Base-by-base conservation (phyloP, 257 asterid genomes). In the Primulina huaijiensis region DNA sequence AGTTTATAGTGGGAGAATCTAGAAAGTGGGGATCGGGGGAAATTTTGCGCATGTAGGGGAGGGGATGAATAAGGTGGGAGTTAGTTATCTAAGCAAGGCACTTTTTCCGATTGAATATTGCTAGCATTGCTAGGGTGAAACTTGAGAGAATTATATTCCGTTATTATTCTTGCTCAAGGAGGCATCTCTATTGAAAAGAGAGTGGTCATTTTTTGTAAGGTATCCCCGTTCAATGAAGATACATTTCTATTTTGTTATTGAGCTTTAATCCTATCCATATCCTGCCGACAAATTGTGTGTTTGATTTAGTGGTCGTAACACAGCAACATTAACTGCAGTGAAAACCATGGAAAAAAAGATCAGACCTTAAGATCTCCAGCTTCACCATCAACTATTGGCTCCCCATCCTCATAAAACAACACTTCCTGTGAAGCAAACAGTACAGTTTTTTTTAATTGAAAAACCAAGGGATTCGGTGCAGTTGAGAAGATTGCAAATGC, bases 321-420 rank as follows among this genome's bases (percentile, higher is more conserved):
- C 56, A 16, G 7, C 7, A 14, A 46, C 8, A 16, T 46, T 3
- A 46, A 14, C 16, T 46, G 6, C 1, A 46, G 4, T 46, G 19
- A 40, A 68, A 57, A 33, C 16, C 57, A 62, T 66, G 30, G 74
- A 74, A 73, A 17, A 46, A 46, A 56, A n/a, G 33, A 65, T 52
- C 87, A 74, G 68, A 93, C 99, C 97, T 80, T 89, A 60, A 93
- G 91, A 78, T 93, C 99, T 72, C 97, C 99, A 70, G 97, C 76
- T 86, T 93, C 99, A 67, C 99, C 99, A 80, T 93, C 99, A 79
- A 89, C 73, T 73, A 76, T 84, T 65, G 99, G 96, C 80, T 90
- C 99, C 66, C 99, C 99, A 17, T 93, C 99, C 79, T 90, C 97
- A 64, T 86, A 89, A 77, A 93, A 93, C 72, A 89, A 82, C 74